Conservation (phyloP, 805 yeast species). For the Kazachstania bromeliacearum region DNA sequence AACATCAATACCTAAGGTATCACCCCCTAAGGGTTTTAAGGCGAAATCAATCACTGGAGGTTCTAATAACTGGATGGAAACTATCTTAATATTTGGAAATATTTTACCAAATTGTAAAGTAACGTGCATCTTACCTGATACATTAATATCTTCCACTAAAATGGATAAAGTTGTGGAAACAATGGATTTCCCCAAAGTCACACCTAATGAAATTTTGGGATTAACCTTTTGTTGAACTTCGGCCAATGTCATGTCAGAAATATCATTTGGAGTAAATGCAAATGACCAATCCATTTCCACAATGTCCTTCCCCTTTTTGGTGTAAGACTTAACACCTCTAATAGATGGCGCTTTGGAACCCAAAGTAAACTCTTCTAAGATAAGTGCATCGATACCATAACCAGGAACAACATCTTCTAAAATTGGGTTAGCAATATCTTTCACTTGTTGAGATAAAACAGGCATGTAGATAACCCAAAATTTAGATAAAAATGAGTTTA, state of each 20-base stretch:
- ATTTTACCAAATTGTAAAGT: constrained; percentile 50
- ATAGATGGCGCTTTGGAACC: constrained; percentile 77
- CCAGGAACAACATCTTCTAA: constrained; percentile 72
- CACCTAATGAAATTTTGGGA: constrained; percentile 76
- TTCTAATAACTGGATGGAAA: constrained; percentile 63
- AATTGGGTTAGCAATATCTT: constrained; percentile 56
- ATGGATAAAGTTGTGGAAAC: constrained; percentile 70
- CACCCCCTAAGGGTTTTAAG: constrained; percentile 82
- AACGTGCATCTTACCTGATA: constrained; percentile 59
- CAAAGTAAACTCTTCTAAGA: constrained; percentile 67
- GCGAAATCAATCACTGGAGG: constrained; percentile 73
- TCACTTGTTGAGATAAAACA: constrained; percentile 65
- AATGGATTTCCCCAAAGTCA: constrained; percentile 71
- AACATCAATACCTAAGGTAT: constrained; percentile 74
- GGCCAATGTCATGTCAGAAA: constrained; percentile 72
- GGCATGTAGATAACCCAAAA: constrained; percentile 90
- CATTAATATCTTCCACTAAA: constrained; percentile 71
- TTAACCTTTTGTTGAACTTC: constrained; percentile 61
- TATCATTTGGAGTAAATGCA: constrained; percentile 72
- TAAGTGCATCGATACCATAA: constrained; percentile 65
- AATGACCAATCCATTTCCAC: constrained; percentile 82
- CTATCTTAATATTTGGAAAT: constrained; percentile 72
- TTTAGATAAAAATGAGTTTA: constrained; percentile 65
- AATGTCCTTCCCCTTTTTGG: constrained; percentile 54
- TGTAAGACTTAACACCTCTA: constrained; percentile 61